Percentiles rank a stretch among this genome's conserved stretches.
Evolutionary conservation across 2,329 filamentous ascomycete species (phyloP).

Genomic region (Colletotrichum lupini): DNA sequence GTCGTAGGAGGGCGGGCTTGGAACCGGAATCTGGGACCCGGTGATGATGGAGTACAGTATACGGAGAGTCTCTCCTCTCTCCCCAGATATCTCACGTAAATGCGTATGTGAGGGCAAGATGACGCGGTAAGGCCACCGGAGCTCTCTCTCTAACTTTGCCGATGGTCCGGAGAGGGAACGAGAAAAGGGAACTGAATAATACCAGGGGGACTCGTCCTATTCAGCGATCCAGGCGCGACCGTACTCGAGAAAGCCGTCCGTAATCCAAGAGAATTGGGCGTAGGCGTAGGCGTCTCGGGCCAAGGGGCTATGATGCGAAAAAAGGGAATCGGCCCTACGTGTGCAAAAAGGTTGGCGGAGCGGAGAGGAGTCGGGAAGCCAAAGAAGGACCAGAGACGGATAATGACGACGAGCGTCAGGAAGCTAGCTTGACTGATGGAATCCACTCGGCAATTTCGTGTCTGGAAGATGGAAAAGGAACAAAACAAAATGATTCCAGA

Average conservation of each 20-base stretch:
- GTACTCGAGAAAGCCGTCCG: background rate
- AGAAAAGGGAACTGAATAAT: background rate
- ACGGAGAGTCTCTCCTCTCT: background rate
- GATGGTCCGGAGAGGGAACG: background rate
- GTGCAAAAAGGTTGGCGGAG: background rate
- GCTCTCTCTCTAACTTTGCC: background rate
- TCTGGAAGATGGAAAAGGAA: background rate
- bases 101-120: background rate
- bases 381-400: background rate
- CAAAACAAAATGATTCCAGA: background rate
- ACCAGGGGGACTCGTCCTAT: background rate
- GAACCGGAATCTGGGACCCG: background rate
- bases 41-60: background rate
- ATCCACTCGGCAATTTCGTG: background rate
- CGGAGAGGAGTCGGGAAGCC: background rate
- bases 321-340: background rate
- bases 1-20: background rate
- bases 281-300: slow-evolving; percentile 4
- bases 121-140: slow-evolving; percentile 1
- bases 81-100: slow-evolving; percentile 20
- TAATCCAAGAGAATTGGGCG: background rate
- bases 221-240: background rate
- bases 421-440: background rate
- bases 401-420: background rate
- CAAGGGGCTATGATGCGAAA: background rate